Base-by-base conservation (phyloP, 2,329 filamentous ascomycete genomes). In the Alternaria burnsii region DNA sequence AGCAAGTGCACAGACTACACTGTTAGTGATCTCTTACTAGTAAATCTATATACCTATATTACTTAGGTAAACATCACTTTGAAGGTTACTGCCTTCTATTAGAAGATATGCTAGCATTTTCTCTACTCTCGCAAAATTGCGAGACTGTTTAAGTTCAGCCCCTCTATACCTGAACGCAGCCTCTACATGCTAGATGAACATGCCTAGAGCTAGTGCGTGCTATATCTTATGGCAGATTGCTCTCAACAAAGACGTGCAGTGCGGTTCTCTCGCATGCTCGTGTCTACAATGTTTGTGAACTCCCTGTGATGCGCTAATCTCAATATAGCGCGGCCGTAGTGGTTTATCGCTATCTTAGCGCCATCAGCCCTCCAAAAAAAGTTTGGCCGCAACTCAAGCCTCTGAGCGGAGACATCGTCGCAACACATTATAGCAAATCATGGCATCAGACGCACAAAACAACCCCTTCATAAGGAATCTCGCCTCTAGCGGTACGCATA, bases 381-480 rank as follows among this genome's bases (percentile, higher is more conserved):
- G 70, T 71, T 69, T 62, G 59, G 53, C 60, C 32, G 43, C 47
- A 40, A 30, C 41, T 28, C 43, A 36, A 53, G 50, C 50, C 44
- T 54, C 52, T 60, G 22, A 58, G 46, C 46, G 30, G 42, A 55
- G 50, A 48, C 53, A 57, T 26, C 50, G 41, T 38, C 34, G 38
- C 53, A 55, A 38, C 55, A 20, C 52, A 28, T 11, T 26, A 43
- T 42, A 46, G 34, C 24, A 22, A 58, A 68, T 32, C 12, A 78
- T 79, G 77, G 71, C 74, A 10, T 62, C 76, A 30, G 78, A 82
- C 63, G 69, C 82, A 34, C 79, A 82, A 66, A 84, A 82, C 58
- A 85, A 80, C 65, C 91, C 92, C 6, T 96, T 96, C 69, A 89
- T 96, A 65, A 91, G 89, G 78, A 89, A 94, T 76, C 88, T 96